Percentiles rank a stretch among this genome's conserved stretches.
These are phyloP conservation scores for Ustilago nuda DNA, from an alignment of 1,284 basidiomycete species.

Conservation along the genomic window DNA sequence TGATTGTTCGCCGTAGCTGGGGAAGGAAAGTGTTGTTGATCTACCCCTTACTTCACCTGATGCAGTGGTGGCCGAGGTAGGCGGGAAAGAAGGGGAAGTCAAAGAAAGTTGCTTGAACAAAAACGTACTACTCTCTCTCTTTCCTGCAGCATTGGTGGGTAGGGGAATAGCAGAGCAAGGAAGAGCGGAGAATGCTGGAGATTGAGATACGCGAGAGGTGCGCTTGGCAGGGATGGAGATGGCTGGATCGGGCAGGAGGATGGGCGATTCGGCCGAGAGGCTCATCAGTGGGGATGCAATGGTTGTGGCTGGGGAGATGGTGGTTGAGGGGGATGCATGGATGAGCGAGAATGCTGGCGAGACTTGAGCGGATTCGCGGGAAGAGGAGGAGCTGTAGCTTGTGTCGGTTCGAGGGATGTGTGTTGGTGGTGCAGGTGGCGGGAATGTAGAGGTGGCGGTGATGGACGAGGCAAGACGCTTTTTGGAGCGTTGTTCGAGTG, in stretches of 20 bases:
- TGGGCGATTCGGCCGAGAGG: constrained; percentile 53
- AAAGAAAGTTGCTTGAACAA: constrained; percentile 47
- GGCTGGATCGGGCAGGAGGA: constrained; percentile 41
- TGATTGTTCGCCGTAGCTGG: constrained; percentile 34
- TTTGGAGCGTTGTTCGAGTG: constrained; percentile 28
- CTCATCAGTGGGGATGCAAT: constrained; percentile 58
- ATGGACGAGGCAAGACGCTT: constrained; percentile 28
- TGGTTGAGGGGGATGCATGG: constrained; percentile 15
- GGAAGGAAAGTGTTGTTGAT: constrained; percentile 18
- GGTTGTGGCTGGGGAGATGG: constrained; percentile 39
- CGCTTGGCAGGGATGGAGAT: constrained; percentile 22
- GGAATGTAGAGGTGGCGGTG: constrained; percentile 1
- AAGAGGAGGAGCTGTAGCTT: constrained; percentile 28
- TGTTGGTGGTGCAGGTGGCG: not conserved
- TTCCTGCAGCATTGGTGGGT: not conserved
- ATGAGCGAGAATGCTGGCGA: constrained; percentile 35
- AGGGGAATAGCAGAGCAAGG: constrained; percentile 36
- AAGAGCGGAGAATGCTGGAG: constrained; percentile 14
- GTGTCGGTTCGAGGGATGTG: constrained; percentile 22
- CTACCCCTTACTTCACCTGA: constrained; percentile 3
- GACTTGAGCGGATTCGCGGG: constrained; percentile 19
- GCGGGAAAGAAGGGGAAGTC: constrained; percentile 32
- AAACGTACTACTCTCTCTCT: constrained; percentile 41
- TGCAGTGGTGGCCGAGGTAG: not conserved
- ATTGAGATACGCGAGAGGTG: constrained; percentile 21